Evolutionary conservation across 2,329 filamentous ascomycete species (phyloP).

Genomic region (Ramularia collo-cygni): DNA sequence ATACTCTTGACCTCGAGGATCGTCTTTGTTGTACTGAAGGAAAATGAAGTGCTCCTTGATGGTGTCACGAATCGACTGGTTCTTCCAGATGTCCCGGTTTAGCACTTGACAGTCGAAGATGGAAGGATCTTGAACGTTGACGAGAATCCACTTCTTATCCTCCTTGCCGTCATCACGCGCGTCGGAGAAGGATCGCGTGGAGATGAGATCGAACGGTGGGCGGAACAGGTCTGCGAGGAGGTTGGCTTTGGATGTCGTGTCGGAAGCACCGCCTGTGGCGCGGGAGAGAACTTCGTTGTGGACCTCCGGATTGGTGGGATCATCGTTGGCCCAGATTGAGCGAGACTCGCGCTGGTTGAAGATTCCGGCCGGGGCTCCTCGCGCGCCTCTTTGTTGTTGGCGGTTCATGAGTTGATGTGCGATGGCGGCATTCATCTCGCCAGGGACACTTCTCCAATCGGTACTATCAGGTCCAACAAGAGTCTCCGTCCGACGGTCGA

Average conservation of each 20-base stretch:
- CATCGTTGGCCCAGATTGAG: constrained; percentile 52
- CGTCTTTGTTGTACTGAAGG: constrained; percentile 85
- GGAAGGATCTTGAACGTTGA: constrained; percentile 89
- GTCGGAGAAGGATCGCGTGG: constrained; percentile 69
- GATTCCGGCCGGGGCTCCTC: constrained; percentile 44
- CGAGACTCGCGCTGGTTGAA: constrained; percentile 58
- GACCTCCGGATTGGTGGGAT: constrained; percentile 42
- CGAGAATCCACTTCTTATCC: constrained; percentile 85
- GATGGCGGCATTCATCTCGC: constrained; percentile 54
- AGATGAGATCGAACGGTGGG: constrained; percentile 87
- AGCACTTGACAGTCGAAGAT: constrained; percentile 92
- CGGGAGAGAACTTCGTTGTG: constrained; percentile 50
- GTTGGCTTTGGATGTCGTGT: constrained; percentile 61
- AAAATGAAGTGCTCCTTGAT: constrained; percentile 92
- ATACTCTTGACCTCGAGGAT: constrained; percentile 70
- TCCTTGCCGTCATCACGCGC: constrained; percentile 82
- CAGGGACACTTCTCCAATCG: constrained; percentile 47
- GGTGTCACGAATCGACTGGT: constrained; percentile 67
- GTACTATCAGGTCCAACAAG: constrained; percentile 64
- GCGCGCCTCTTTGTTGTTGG: constrained; percentile 26
- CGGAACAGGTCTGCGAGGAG: constrained; percentile 87
- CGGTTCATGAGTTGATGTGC: constrained; percentile 56
- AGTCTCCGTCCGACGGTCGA: constrained; percentile 85
- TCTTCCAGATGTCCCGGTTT: constrained; percentile 95
- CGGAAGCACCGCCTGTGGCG: constrained; percentile 59